Evolutionary conservation across 768 basidiomycete species (phyloP).

Genomic region (Collybia sordida): DNA sequence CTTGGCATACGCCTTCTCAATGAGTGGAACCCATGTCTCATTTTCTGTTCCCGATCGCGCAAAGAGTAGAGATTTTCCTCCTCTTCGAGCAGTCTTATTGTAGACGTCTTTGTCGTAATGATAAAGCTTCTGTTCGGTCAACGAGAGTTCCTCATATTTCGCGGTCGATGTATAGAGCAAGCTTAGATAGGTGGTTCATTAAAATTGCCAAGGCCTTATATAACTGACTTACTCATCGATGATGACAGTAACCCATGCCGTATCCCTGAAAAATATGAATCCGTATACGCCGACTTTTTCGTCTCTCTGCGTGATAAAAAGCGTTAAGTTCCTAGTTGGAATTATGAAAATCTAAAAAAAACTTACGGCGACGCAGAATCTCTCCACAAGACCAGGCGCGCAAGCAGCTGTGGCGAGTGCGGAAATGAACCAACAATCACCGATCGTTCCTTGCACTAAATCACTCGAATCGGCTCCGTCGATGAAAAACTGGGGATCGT

Average conservation of each 20-base stretch:
- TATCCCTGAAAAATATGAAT: slow-evolving; percentile 55
- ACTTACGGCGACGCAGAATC: slow-evolving; percentile 48
- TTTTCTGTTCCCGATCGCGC: slow-evolving; percentile 44
- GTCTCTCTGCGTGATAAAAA: slow-evolving; percentile 34
- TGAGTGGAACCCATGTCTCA: slow-evolving; percentile 57
- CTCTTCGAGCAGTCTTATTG: slow-evolving; percentile 42
- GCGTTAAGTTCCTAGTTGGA: not conserved
- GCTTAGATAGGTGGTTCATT: slow-evolving; percentile 21
- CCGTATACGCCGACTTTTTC: slow-evolving; percentile 55
- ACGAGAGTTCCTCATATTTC: slow-evolving; percentile 47
- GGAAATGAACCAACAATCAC: slow-evolving; percentile 55
- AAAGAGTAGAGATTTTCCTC: slow-evolving; percentile 48
- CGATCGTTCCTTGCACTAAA: slow-evolving; percentile 47
- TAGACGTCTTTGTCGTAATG: slow-evolving; percentile 50
- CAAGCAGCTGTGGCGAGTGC: slow-evolving; percentile 50
- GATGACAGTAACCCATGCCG: slow-evolving; percentile 50
- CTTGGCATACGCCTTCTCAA: slow-evolving; percentile 62
- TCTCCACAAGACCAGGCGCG: slow-evolving; percentile 42
- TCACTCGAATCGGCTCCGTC: slow-evolving; percentile 42
- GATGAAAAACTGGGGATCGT: slow-evolving; percentile 48
- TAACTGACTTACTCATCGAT: slow-evolving; percentile 44
- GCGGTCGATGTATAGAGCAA: slow-evolving; percentile 47
- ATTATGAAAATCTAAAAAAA: not conserved
- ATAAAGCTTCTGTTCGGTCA: slow-evolving; percentile 41
- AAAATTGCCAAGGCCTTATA: too few relatives aligned